These are phyloP conservation scores for Dryadomyces sulphureus DNA, from an alignment of 2,329 filamentous ascomycete species.

Conservation along the genomic window DNA sequence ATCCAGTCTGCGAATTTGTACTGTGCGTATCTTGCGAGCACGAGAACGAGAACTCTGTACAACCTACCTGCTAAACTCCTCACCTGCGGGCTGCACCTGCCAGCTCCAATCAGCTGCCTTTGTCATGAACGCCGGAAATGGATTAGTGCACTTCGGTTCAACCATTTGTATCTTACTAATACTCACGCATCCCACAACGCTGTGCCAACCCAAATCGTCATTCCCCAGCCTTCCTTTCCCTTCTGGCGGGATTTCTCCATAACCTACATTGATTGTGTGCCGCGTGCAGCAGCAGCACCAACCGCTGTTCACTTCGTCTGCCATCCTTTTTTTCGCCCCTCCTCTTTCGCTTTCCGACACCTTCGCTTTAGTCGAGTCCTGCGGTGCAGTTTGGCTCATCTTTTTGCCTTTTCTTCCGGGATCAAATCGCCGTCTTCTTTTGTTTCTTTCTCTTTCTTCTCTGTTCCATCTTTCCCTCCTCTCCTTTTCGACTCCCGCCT, in stretches of 20 bases:
- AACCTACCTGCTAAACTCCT: background rate
- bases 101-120: background rate
- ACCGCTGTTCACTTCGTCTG: background rate
- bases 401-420: background rate
- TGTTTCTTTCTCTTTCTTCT: background rate
- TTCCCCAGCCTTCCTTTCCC: conserved; percentile 10
- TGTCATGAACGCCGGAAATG: background rate
- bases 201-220: conserved; percentile 4
- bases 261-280: background rate
- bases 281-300: background rate
- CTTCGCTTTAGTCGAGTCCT: conserved; percentile 2
- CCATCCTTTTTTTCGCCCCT: background rate
- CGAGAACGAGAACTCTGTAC: no score
- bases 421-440: background rate
- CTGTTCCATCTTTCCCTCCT: background rate
- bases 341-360: background rate
- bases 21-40: no score
- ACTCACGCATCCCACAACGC: background rate
- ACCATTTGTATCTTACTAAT: background rate
- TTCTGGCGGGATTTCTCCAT: conserved; percentile 7
- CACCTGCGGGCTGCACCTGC: background rate
- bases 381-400: background rate
- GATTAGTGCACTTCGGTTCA: background rate
- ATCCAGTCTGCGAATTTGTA: no score
- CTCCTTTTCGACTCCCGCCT: background rate